phyloP scores from a whole-genome alignment of 2,329 filamentous ascomycete species.

The Cordyceps farinosa region DNA sequence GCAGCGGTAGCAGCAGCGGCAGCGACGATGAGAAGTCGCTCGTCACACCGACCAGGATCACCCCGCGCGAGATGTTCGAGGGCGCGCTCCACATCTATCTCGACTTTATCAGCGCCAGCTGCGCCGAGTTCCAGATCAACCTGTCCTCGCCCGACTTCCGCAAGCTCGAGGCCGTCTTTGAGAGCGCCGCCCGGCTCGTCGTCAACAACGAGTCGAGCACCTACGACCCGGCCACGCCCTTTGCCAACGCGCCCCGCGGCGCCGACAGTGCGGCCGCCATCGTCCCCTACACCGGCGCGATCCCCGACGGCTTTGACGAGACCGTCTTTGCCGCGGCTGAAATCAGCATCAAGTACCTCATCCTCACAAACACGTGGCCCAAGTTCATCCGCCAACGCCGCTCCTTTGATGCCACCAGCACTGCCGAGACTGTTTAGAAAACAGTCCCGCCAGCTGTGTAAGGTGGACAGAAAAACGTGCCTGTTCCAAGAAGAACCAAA shows the following conservation, averaged over 20 bases:
- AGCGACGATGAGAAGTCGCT: constrained; percentile 19
- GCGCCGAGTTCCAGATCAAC: constrained; percentile 66
- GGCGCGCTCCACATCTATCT: constrained; percentile 58
- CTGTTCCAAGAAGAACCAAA: neutral
- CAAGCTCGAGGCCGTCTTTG: constrained; percentile 55
- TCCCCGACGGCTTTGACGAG: constrained; percentile 50
- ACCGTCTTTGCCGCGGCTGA: constrained; percentile 59
- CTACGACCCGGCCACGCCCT: constrained; percentile 43
- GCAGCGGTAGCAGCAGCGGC: constrained; percentile 6
- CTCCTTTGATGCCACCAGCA: constrained; percentile 23
- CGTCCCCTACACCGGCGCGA: constrained; percentile 39
- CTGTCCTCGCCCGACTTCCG: constrained; percentile 55
- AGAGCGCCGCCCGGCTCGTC: constrained; percentile 46
- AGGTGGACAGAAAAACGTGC: neutral
- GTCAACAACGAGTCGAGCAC: constrained; percentile 35
- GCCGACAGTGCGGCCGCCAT: constrained; percentile 21
- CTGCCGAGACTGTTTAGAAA: constrained; percentile 14
- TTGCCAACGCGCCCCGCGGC: constrained; percentile 32
- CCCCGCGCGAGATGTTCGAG: constrained; percentile 51
- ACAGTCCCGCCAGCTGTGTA: neutral
- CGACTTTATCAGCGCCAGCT: constrained; percentile 56
- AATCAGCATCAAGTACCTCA: constrained; percentile 61
- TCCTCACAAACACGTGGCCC: constrained; percentile 67
- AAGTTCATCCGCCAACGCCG: constrained; percentile 49
- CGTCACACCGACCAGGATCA: constrained; percentile 25